phyloP scores from a whole-genome alignment of 2,329 filamentous ascomycete genomes.

The Aspergillus sp. region DNA sequence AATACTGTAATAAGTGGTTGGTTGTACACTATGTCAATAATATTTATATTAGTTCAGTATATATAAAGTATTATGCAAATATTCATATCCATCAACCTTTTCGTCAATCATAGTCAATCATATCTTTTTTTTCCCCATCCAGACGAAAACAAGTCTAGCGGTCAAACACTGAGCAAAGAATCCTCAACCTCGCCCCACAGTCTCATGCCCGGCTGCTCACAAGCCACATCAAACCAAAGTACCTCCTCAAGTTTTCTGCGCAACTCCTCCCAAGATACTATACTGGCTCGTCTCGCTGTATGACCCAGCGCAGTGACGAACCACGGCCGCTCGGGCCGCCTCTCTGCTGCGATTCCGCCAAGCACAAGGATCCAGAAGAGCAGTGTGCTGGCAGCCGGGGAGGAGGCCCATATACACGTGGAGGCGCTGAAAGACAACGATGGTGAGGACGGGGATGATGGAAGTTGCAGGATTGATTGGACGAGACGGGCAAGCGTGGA shows the following conservation, averaged over 20 bases:
- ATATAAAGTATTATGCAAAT: background rate
- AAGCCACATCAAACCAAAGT: conserved; percentile 30
- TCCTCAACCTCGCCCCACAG: conserved; percentile 22
- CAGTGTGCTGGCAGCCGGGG: conserved; percentile 13
- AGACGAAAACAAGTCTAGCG: background rate
- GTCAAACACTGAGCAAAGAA: background rate
- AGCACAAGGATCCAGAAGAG: conserved; percentile 32
- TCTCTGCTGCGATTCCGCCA: conserved; percentile 31
- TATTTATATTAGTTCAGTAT: background rate
- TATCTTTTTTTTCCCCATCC: background rate
- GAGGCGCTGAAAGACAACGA: too few relatives aligned
- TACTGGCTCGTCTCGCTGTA: conserved; percentile 9
- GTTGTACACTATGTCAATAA: too few relatives aligned
- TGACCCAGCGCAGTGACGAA: conserved; percentile 22
- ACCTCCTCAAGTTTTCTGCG: conserved; percentile 19
- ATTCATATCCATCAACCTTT: background rate
- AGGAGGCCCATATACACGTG: conserved; percentile 17
- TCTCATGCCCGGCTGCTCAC: conserved; percentile 21
- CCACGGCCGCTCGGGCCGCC: conserved; percentile 24
- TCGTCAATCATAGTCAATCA: conserved; percentile 5
- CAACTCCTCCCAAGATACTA: conserved; percentile 21
- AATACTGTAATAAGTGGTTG: too few relatives aligned
- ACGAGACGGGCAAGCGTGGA: conserved; percentile 20
- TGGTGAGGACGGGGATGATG: conserved; percentile 6
- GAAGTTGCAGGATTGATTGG: conserved; percentile 16